Base-by-base conservation (phyloP, 2,329 filamentous ascomycete genomes). In the Chaetoscypha palmicola region DNA sequence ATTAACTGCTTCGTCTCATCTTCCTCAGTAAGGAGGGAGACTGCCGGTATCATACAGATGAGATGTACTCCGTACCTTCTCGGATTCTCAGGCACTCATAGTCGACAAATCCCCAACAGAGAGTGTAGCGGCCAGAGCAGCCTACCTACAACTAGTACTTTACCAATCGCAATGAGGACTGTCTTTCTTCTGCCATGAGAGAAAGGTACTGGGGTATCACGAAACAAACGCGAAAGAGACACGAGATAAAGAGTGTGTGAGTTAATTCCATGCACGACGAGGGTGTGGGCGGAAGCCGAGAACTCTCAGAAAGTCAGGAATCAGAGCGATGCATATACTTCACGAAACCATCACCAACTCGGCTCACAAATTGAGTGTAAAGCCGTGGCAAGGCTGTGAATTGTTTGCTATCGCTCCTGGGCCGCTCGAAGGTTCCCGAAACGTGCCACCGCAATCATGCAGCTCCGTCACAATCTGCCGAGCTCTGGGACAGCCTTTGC, bases 361-460 rank as follows among this genome's bases (percentile, higher is more conserved):
- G 14, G 12, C 30, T 24, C 35, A 41, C 39, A 41, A 41, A 40
- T 41, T 47, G 23, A 26, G 19, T 47, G 50, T 35, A 38, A 17
- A 9, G 16, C 21, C 12, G 44, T 51, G 41, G 22, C 39, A 11
- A 19, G 23, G 26, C 16, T 30, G 53, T 56, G 48, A 49, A 50
- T n/a, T 12, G 37, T 43, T 42, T 45, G 40, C 41, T 50, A 20
- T 16, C 30, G 12, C 16, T 19, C 16, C 19, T 16, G 26, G n/a
- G 4, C 31, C 28, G 11, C 19, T 44, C 22, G 21, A 37, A 30
- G 24, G 33, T 26, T 41, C 28, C 39, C 35, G 31, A 49, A 41
- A 50, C 43, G 48, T 52, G 17, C 50, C 38, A 35, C 50, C 50
- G 49, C 49, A 31, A 26, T 30, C 20, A 33, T 50, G 47, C 49